Base-by-base conservation (phyloP, 2,329 filamentous ascomycete species). In the Apiospora arundinis region DNA sequence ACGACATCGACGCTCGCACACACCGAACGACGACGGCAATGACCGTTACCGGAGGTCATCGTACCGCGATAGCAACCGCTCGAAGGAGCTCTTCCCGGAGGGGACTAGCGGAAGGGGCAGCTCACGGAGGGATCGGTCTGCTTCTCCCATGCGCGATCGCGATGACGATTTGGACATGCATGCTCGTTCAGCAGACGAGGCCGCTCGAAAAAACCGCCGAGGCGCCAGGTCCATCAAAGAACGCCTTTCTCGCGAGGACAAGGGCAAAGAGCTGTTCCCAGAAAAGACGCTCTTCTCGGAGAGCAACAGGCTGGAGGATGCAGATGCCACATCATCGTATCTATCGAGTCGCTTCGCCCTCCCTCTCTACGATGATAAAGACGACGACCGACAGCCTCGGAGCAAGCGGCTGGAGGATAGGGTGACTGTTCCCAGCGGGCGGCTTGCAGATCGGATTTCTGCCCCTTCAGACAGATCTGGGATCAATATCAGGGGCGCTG, bases 51-150 rank as follows among this genome's bases (percentile, higher is more conserved):
- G 69, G 44, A 72, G 72, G 70, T 80, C 78, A 23, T 80, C 75
- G 49, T 75, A 75, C 70, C 78, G 74, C 74, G 80, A 78, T 49
- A 77, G 76, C 52, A 90, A 89, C 73, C 81, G 82, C 16, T 84
- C 84, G 69, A 91, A 88, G 77, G 92, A 94, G 79, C 84, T 94
- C 7, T 93, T 94, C 76, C 86, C 89, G 1, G 80, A 79, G 56
- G 79, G 77, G 63, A 75, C 42, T 40, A 80, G 75, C 45, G 80
- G 78, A 66, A 73, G 75, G 49, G 72, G 74, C 21, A 76, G 77
- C 67, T 72, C 74, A 67, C 81, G 80, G 69, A 79, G 86, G 56
- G 83, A 85, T 56, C 83, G 88, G 18, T 90, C 88, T 6, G 86
- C 86, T 14, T 90, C 88, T 14, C 88, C 88, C 0, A 75, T 75